phyloP scores from a whole-genome alignment of 768 basidiomycete species.

The Multifurca ochricompacta region DNA sequence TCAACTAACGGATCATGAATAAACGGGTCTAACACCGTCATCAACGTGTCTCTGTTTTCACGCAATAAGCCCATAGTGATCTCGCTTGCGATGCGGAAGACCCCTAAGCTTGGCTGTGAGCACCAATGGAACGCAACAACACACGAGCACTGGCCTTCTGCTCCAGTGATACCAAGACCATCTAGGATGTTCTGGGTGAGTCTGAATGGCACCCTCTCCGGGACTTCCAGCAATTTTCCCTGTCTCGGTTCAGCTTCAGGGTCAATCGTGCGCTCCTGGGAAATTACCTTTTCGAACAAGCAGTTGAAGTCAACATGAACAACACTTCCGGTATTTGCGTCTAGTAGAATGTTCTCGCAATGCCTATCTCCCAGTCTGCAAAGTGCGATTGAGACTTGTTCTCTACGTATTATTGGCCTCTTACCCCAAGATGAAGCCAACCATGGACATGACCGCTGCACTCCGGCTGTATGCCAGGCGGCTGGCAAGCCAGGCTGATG shows the following conservation, averaged over 20 bases:
- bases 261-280: background rate
- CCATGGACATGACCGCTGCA: conserved; percentile 97
- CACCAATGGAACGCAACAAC: background rate
- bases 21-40: conserved; percentile 95
- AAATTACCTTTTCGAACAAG: conserved; percentile 83
- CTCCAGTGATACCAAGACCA: conserved; percentile 86
- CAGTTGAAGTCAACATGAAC: conserved; percentile 98
- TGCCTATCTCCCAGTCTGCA: conserved; percentile 94
- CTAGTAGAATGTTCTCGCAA: conserved; percentile 92
- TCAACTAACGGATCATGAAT: conserved; percentile 95
- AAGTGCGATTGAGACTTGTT: background rate
- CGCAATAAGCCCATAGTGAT: conserved; percentile 81
- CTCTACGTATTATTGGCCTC: conserved; percentile 22
- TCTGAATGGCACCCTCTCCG: conserved; percentile 90
- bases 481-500: conserved; percentile 86
- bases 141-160: conserved; percentile 56
- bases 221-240: conserved; percentile 80
- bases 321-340: conserved; percentile 78
- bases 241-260: conserved; percentile 21
- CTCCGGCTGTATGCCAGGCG: conserved; percentile 84
- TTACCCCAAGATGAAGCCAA: conserved; percentile 92
- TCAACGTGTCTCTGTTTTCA: conserved; percentile 85
- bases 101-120: conserved; percentile 39
- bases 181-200: conserved; percentile 90
- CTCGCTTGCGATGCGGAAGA: conserved; percentile 87